phyloP scores from a whole-genome alignment of 1,139 yeast genomes.

The Candida labiduridarum region DNA sequence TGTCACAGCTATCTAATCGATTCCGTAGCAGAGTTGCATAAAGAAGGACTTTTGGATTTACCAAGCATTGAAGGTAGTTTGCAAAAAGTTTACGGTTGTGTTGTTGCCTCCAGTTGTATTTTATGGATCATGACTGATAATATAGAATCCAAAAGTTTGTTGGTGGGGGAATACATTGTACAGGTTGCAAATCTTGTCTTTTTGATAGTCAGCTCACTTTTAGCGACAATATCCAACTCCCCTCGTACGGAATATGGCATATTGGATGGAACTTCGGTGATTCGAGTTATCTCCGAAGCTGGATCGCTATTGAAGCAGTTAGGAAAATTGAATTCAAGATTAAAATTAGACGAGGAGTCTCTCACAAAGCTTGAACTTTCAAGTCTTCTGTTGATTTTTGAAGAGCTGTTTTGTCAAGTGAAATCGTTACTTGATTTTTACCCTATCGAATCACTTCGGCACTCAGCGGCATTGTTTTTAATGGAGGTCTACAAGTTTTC shows the following conservation, averaged over 20 bases:
- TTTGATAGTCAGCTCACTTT: slow-evolving; percentile 1
- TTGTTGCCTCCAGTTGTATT: slow-evolving; percentile 6
- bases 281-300: slow-evolving; percentile 8
- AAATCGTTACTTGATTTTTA: slow-evolving; percentile 3
- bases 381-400: slow-evolving; percentile 11
- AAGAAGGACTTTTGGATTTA: neutral
- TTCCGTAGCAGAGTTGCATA: neutral
- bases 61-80: neutral
- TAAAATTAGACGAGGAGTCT: slow-evolving; percentile 11
- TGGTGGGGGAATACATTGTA: slow-evolving; percentile 6
- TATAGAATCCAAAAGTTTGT: slow-evolving; percentile 1
- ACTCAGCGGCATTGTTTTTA: slow-evolving; percentile 12
- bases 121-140: slow-evolving; percentile 8
- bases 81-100: neutral
- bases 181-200: slow-evolving; percentile 4
- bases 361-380: slow-evolving; percentile 14
- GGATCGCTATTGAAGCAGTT: slow-evolving; percentile 12
- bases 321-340: slow-evolving; percentile 5
- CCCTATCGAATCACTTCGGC: slow-evolving; percentile 12
- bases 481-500: slow-evolving; percentile 42
- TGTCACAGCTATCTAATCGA: neutral
- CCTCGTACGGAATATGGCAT: neutral
- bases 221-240: neutral
- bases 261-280: neutral
- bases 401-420: slow-evolving; percentile 9